Conservation (phyloP, 2,329 filamentous ascomycete genomes). For the Claviceps monticola region DNA sequence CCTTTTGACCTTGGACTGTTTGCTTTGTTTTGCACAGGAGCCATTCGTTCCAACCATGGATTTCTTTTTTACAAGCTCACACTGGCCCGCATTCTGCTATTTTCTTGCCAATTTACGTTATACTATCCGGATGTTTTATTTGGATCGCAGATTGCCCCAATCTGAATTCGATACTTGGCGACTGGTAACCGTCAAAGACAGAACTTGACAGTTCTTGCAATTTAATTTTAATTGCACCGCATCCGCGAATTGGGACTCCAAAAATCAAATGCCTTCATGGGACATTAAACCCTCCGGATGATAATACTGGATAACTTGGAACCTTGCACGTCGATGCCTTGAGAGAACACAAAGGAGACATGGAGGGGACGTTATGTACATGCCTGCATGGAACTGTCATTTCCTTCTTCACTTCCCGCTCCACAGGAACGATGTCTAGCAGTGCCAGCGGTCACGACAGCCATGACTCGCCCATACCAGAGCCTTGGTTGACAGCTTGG, state of each 20-base stretch:
- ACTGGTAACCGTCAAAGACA: conserved; percentile 6
- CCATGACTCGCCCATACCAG: background rate
- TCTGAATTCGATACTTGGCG: background rate
- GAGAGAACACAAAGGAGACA: background rate
- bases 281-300: background rate
- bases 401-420: background rate
- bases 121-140: background rate
- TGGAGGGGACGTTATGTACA: background rate
- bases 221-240: conserved; percentile 13
- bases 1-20: background rate
- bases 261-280: background rate
- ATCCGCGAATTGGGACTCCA: conserved; percentile 7
- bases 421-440: background rate
- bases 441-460: background rate
- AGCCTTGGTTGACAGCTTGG: background rate
- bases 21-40: background rate
- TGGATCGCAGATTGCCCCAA: background rate
- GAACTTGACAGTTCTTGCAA: conserved; percentile 9
- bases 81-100: background rate
- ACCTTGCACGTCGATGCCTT: background rate
- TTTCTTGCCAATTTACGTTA: background rate
- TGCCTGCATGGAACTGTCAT: background rate
- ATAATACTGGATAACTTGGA: background rate
- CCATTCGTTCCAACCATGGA: background rate
- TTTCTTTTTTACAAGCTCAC: background rate